Evolutionary conservation across 257 asterid genomes (phyloP), one percentile per base, ranked within the genome.

Genomic region (Gynochthodes officinalis): DNA sequence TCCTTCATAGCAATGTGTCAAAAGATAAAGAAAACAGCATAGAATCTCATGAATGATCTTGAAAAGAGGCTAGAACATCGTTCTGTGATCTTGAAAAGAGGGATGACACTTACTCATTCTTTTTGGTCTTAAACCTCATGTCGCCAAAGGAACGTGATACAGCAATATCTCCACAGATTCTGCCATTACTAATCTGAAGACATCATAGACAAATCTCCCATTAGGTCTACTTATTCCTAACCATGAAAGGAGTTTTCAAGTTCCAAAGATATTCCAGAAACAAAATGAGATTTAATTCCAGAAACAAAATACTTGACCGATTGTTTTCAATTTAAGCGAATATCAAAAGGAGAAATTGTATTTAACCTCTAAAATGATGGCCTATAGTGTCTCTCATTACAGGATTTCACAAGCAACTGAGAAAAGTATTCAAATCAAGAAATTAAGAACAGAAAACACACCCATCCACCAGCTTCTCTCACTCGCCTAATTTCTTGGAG

Each of bases 121-220:
- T 92, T 89, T 87, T 90, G 74, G 83, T 86, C 88, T 95, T 95
- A 69, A 95, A 95, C 70, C 96, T 84, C 64, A 86, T 78, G 80
- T 95, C 99, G n/a, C 99, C 99, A 80, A 95, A 92, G 69, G 99
- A 89, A 78, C 97, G 99, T 50, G 99, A 92, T 28, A 95, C 97
- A 43, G 99, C 83, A 27, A 95, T 89, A 74, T 95, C 98, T 58
- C 97, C 97, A 69, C 99, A 92, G 42, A 95, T 90, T 82, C 99
- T 86, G 76, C 99, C 98, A 76, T 92, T 81, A 49, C 58, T 78
- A 75, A 95, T 91, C 98, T 93, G 84, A 72, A 77, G 57, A 77
- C 18, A 73, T 32, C 54, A 70, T 25, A 63, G 18, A 42, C 69
- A 70, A 71, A 53, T 19, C 15, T 43, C 30, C 58, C 33, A 27